Conservation (phyloP, 2,329 filamentous ascomycete species). For the Cladosporium sp. region DNA sequence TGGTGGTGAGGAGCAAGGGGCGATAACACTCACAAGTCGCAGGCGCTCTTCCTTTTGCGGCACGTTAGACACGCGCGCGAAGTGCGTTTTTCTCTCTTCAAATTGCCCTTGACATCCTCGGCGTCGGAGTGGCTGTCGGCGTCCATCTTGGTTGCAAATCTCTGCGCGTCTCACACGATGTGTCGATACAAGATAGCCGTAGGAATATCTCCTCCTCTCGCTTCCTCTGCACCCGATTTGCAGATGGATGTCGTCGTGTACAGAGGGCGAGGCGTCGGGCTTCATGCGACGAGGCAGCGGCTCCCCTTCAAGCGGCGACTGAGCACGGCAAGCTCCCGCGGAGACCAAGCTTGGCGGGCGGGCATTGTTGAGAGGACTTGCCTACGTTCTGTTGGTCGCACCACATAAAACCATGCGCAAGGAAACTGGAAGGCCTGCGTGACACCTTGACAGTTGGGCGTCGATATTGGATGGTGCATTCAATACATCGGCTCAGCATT, state of each 20-base stretch:
- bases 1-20: not conserved
- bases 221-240: not conserved
- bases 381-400: not conserved
- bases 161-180: not conserved
- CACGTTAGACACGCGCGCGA: conserved; percentile 30
- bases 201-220: not conserved
- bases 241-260: not conserved
- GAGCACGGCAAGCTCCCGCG: conserved; percentile 9
- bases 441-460: not conserved
- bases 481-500: not conserved
- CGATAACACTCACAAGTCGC: conserved; percentile 26
- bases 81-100: conserved; percentile 30
- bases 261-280: not conserved
- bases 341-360: not conserved
- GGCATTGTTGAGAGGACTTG: conserved; percentile 3
- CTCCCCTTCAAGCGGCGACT: conserved; percentile 1
- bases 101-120: conserved; percentile 17
- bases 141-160: not conserved
- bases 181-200: not conserved
- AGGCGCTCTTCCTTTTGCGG: conserved; percentile 30
- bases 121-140: conserved; percentile 19
- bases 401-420: not conserved
- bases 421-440: not conserved
- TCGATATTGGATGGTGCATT: not conserved
- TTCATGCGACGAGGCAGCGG: conserved; percentile 6